Percentiles rank a stretch among this genome's conserved stretches.
Evolutionary conservation across 106 monocot species (phyloP).

Genomic region (Cymbidium sinense): DNA sequence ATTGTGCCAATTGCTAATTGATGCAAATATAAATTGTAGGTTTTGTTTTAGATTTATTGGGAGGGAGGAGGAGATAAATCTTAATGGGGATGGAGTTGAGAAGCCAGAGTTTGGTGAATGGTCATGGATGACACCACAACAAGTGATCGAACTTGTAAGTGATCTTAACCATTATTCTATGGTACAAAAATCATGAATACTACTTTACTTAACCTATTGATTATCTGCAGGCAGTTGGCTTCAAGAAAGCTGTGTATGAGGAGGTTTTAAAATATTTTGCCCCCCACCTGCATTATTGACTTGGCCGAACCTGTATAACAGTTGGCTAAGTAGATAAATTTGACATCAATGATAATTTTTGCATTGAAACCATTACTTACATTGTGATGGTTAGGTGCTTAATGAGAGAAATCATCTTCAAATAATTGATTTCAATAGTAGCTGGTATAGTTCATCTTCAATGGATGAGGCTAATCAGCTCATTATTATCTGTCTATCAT

Average conservation of each 20-base stretch:
- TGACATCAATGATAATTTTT: too few relatives aligned
- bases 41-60: slow-evolving; percentile 82
- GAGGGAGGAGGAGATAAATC: slow-evolving; percentile 83
- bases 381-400: too few relatives aligned
- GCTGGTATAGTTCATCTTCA: too few relatives aligned
- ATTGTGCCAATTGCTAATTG: neutral
- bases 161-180: neutral
- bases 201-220: neutral
- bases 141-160: slow-evolving; percentile 63
- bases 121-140: slow-evolving; percentile 79
- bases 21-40: slow-evolving; percentile 27
- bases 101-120: slow-evolving; percentile 89
- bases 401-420: too few relatives aligned
- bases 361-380: too few relatives aligned
- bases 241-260: slow-evolving; percentile 9
- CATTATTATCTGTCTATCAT: too few relatives aligned
- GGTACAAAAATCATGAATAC: neutral
- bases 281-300: neutral
- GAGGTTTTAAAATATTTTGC: slow-evolving; percentile 8
- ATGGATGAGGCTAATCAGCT: too few relatives aligned
- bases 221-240: neutral
- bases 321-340: too few relatives aligned
- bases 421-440: too few relatives aligned
- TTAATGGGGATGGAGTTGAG: slow-evolving; percentile 70
- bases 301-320: too few relatives aligned